Conservation (phyloP, 2,329 filamentous ascomycete species). For the Colletotrichum orchidophilum region DNA sequence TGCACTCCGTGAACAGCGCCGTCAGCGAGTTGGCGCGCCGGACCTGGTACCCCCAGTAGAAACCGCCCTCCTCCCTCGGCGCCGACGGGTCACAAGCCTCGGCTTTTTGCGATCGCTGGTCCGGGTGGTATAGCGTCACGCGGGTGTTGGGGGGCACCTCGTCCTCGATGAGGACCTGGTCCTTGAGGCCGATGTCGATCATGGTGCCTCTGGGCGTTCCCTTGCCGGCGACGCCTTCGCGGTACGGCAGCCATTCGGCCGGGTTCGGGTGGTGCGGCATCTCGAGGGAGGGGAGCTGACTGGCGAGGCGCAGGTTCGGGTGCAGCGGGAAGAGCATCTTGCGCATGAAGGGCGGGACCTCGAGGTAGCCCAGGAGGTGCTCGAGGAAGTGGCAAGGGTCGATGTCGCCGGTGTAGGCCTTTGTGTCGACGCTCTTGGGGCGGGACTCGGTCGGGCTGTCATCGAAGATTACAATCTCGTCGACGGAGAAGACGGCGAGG, state of each 20-base stretch:
- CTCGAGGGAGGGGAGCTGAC: constrained; percentile 79
- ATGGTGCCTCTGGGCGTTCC: constrained; percentile 58
- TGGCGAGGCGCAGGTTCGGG: constrained; percentile 78
- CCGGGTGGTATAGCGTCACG: constrained; percentile 75
- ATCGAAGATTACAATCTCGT: constrained; percentile 85
- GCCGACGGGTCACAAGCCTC: constrained; percentile 73
- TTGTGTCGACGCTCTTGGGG: constrained; percentile 57
- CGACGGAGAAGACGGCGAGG: constrained; percentile 83
- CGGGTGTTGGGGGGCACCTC: constrained; percentile 76
- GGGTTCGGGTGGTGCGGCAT: constrained; percentile 85
- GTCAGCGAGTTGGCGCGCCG: constrained; percentile 74
- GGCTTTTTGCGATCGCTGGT: constrained; percentile 56
- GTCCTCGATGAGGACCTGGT: constrained; percentile 64
- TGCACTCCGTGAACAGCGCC: constrained; percentile 79
- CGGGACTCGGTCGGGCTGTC: constrained; percentile 65
- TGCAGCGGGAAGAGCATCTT: constrained; percentile 80
- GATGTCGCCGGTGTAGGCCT: constrained; percentile 72
- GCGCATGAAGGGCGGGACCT: constrained; percentile 85
- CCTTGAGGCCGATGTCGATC: constrained; percentile 66
- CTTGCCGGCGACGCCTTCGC: constrained; percentile 76
- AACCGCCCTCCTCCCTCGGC: constrained; percentile 79
- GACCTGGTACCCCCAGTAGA: constrained; percentile 87
- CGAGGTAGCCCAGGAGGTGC: constrained; percentile 82
- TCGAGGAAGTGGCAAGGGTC: constrained; percentile 84
- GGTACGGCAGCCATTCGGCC: constrained; percentile 81